Conservation (phyloP, 1,139 yeast species). For the Wickerhamiella pararugosa region DNA sequence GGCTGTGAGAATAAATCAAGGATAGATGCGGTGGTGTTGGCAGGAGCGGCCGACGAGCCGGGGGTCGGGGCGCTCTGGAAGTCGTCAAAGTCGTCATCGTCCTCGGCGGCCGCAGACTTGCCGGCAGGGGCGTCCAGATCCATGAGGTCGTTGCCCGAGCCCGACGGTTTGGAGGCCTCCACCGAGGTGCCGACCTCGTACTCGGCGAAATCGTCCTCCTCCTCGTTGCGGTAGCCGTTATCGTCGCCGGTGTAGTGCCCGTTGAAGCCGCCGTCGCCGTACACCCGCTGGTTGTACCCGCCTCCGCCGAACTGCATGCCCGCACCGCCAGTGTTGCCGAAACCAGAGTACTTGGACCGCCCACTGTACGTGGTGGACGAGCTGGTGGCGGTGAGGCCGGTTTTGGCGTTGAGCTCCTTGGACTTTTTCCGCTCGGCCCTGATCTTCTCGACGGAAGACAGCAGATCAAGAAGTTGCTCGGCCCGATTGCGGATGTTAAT, state of each 20-base stretch:
- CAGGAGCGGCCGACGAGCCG: slow-evolving; percentile 18
- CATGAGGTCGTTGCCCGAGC: slow-evolving; percentile 1
- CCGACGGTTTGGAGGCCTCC: slow-evolving; percentile 21
- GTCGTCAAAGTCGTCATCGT: slow-evolving; percentile 87
- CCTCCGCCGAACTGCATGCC: slow-evolving; percentile 20
- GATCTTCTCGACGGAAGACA: slow-evolving; percentile 63
- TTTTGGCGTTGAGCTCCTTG: slow-evolving; percentile 45
- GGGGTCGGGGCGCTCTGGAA: slow-evolving; percentile 59
- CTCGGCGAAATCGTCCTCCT: slow-evolving; percentile 45
- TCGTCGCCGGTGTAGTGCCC: slow-evolving; percentile 25
- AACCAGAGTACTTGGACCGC: slow-evolving; percentile 29
- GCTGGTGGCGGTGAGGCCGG: slow-evolving; percentile 9
- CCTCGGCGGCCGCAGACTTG: slow-evolving; percentile 25
- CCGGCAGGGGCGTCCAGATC: slow-evolving; percentile 12
- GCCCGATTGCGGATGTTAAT: slow-evolving; percentile 87
- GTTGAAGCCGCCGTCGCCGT: slow-evolving; percentile 65
- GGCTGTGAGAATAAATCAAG: slow-evolving; percentile 14
- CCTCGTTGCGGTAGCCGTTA: slow-evolving; percentile 11
- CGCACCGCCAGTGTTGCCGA: slow-evolving; percentile 18
- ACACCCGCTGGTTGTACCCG: slow-evolving; percentile 36
- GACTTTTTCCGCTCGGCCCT: slow-evolving; percentile 83
- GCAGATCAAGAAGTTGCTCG: slow-evolving; percentile 51
- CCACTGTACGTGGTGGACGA: slow-evolving; percentile 30
- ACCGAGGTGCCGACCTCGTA: slow-evolving; percentile 33
- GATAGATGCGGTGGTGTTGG: slow-evolving; percentile 14